Base-by-base conservation (phyloP, 495 filamentous ascomycete species). In the Cudoniella acicularis region DNA sequence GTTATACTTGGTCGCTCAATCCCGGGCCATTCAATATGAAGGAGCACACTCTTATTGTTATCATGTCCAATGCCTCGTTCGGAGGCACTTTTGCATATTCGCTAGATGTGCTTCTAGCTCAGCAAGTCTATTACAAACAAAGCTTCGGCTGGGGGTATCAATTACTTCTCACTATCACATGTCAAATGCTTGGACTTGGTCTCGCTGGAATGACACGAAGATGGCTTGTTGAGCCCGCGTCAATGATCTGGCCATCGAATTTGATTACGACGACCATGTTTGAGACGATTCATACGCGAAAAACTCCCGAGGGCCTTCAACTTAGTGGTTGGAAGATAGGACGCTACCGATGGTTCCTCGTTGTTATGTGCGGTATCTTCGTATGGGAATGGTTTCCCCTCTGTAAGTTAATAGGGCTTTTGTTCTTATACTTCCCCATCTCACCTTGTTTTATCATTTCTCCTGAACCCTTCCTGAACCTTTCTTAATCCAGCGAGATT, bases 1-100 rank as follows among this genome's bases (percentile, higher is more conserved):
- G 85, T 85, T 9, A 46, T 75, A 26, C 20, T 26, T 66, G 74
- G 25, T 80, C 75, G 64, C 79, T 89, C 26, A 90, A 90, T 59
- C 85, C 85, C 6, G 84, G 87, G 13, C 84, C 82, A 46, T 91
- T 91, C 74, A 91, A 90, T 67, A 82, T 89, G 68, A 91, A 91
- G 66, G 87, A 90, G 65, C 88, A 91, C 74, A 79, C 85, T 4
- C 73, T 91, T 59, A 87, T 91, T 61, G 85, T 85, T 3, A 83
- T 91, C 60, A 91, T 91, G 87, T 79, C 82, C 10, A 77, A 76
- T 54, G 80, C 66, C 43, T 65, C 66, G 17, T 73, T 80, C 56
- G 78, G 78, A 16, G 76, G 75, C 26, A 76, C 77, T 16, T 70
- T 72, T 49, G 64, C 79, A 13, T 79, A 79, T 65, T 71, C 76